Conservation (phyloP, 345 rosid genomes). For the Sonneratia caseolaris region DNA sequence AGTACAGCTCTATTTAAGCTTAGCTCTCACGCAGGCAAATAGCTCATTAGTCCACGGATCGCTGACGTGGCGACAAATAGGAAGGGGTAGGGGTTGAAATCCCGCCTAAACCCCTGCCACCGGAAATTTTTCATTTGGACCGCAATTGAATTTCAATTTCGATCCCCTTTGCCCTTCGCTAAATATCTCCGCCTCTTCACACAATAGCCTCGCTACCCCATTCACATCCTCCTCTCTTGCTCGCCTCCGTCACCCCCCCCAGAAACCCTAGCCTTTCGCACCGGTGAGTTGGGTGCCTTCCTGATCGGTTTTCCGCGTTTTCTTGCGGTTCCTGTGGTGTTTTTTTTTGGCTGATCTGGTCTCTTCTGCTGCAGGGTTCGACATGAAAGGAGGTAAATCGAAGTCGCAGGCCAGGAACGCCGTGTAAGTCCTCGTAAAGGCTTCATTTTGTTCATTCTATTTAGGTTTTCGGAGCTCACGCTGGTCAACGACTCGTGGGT, state of each 20-base stretch:
- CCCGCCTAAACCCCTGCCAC: constrained; percentile 65
- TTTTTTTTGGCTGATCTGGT: neutral
- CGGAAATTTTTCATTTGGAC: constrained; percentile 41
- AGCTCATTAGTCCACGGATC: constrained; percentile 25
- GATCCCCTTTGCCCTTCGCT: constrained; percentile 25
- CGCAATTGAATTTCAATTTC: constrained; percentile 63
- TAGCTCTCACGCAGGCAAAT: constrained; percentile 15
- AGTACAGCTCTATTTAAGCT: neutral
- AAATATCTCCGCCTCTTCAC: constrained; percentile 36
- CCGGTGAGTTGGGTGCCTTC: constrained; percentile 15
- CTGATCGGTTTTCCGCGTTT: constrained; percentile 4
- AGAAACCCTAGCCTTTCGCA: constrained; percentile 11
- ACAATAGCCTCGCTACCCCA: constrained; percentile 3
- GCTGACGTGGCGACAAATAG: constrained; percentile 41
- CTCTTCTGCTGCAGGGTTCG: constrained; percentile 37
- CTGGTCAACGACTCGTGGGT: neutral
- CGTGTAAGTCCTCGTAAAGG: constrained; percentile 33
- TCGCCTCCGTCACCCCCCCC: neutral
- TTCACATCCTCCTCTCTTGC: constrained; percentile 3
- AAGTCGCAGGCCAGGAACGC: constrained; percentile 63
- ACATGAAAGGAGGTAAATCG: constrained; percentile 90
- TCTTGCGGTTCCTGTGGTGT: neutral
- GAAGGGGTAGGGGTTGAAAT: constrained; percentile 20
- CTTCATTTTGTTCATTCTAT: neutral
- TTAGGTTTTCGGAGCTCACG: neutral